Evolutionary conservation across 2,329 filamentous ascomycete genomes (phyloP).

Genomic region (Arthrobotrys megalospora): DNA sequence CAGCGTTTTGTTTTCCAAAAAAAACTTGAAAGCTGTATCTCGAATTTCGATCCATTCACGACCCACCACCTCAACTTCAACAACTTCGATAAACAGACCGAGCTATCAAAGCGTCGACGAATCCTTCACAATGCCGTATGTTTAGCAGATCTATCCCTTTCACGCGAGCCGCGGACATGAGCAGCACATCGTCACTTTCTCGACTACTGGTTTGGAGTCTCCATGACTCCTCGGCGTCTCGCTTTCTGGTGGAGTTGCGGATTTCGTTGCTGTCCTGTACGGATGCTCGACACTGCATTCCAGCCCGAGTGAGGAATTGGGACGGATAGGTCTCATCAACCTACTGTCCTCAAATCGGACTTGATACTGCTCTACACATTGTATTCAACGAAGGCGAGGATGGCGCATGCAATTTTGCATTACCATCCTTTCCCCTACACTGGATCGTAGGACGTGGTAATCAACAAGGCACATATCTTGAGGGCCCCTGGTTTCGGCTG

Average conservation of each 20-base stretch:
- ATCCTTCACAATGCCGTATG: slow-evolving; percentile 54
- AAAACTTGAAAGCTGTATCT: slow-evolving; percentile 4
- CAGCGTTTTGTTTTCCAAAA: background rate
- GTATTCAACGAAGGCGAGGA: background rate
- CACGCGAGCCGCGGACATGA: background rate
- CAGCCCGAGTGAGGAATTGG: slow-evolving; percentile 25
- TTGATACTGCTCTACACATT: slow-evolving; percentile 20
- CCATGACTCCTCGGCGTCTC: slow-evolving; percentile 25
- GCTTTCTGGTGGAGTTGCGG: slow-evolving; percentile 2
- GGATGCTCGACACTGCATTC: background rate
- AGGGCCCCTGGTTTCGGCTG: background rate
- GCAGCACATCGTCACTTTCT: background rate
- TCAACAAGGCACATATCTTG: slow-evolving; percentile 21
- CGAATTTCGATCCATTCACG: background rate
- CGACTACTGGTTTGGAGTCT: background rate
- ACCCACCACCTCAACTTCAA: background rate
- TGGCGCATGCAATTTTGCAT: background rate
- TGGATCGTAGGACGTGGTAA: slow-evolving; percentile 12
- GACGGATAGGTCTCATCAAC: background rate
- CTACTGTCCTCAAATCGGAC: slow-evolving; percentile 46
- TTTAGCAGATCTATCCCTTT: slow-evolving; percentile 10
- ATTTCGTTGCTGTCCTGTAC: background rate
- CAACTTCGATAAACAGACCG: background rate
- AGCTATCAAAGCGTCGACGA: background rate
- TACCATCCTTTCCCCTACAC: background rate